Base-by-base conservation (phyloP, 2,329 filamentous ascomycete genomes). In the Venturiaceae sp. region DNA sequence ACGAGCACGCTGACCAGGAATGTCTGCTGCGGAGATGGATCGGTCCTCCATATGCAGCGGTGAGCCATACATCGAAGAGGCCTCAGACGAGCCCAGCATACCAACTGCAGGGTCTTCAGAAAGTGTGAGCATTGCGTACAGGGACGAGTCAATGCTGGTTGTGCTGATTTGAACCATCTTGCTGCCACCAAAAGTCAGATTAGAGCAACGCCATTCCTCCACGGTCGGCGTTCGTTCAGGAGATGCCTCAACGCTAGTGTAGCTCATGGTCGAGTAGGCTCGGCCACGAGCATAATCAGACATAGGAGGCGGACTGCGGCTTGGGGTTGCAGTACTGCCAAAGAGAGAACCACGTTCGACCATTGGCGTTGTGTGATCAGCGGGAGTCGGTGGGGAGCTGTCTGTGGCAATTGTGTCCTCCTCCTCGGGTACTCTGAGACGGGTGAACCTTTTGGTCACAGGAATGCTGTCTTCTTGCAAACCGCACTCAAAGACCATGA, bases 1-100 rank as follows among this genome's bases (percentile, higher is more conserved):
- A 13, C 92, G 86, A 60, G 88, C 87, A 62, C 92, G 83, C 60
- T 91, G 87, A 5, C 94, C 94, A 3, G 92, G 92, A 32, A 96
- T 83, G 62, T 95, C 88, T 5, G 74, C 67, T 23, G 73, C 67
- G 59, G 66, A 76, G 58, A 67, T 69, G 56, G 69, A 72, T 62
- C 70, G 74, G 65, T 66, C 77, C 67, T 69, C 77, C 67, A 72
- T 73, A 44, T 72, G 81, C 63, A 77, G 68, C n/a, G 79, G 81
- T 3, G 80, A 81, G 16, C 77, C 79, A 47, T 74, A 77, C 33
- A 74, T 78, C 23, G 78, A 83, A 5, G 80, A 85, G 11, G 75
- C 69, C 14, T 73, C 74, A 1, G 81, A 83, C 44, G 71, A 71
- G 47, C 80, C 78, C 5, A 80, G 81, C 68, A 81, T 82, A 23